Evolutionary conservation across 768 basidiomycete species (phyloP), one percentile per base, ranked within the genome.

Genomic region (Suillus sp.): DNA sequence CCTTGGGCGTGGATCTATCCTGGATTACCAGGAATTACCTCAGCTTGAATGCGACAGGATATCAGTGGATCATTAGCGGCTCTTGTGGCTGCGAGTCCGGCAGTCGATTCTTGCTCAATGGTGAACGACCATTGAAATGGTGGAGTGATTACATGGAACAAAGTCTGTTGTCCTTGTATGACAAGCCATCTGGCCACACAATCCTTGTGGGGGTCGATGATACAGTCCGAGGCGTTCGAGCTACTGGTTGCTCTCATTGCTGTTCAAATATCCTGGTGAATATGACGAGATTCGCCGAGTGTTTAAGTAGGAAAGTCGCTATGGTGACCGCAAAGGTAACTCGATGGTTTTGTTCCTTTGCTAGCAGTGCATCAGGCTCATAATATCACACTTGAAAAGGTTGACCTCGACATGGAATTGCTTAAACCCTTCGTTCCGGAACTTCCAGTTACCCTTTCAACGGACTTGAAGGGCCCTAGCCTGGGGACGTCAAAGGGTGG

Each of bases 131-230:
- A 18, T 30, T 38, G 20, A 38, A 57, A 35, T 65, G 64, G 64
- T 65, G 64, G 64, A 27, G 30, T 37, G 56, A 61, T 22, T 65
- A 65, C 40, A 66, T 65, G 65, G 48, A 60, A 13, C 37, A 27
- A 20, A 40, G 25, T 11, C 27, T 38, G 22, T 20, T 25, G 8
- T 58, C 65, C 14, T 56, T 65, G 65, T 13, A 22, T 3, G 50
- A 65, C 27, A 65, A 43, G 25, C 64, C 63, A 14, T 64, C 32
- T 38, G 34, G 61, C 18, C 45, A 40, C 11, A 60, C 43, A 10
- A 32, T 63, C 6, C 35, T 40, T 13, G 1, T 2, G 3, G 62
- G 11, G 7, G 7, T 50, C 4, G 8, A 4, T 38, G 27, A 16
- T 2, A 9, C n/a, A 20, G 18, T 61, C 37, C 50, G 25, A 22